phyloP scores from a whole-genome alignment of 768 basidiomycete species.

The Leccinum arenicola region DNA sequence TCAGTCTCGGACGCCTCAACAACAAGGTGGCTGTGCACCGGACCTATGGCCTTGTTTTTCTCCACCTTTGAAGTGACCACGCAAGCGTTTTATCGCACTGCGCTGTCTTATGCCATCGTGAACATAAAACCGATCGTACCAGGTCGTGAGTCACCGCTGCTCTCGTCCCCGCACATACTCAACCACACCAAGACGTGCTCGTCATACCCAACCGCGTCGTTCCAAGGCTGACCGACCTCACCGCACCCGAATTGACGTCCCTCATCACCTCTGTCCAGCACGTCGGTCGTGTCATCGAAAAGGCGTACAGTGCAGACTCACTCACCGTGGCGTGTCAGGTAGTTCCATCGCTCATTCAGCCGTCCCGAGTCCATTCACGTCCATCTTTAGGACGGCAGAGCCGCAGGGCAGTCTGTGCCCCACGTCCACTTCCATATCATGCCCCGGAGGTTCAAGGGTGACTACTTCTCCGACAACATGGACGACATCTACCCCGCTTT shows the following conservation, averaged over 20 bases:
- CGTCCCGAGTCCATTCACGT: conserved; percentile 2
- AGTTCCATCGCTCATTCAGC: conserved; percentile 7
- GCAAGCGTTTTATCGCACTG: conserved; percentile 69
- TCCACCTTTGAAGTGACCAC: conserved; percentile 77
- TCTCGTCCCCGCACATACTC: neutral
- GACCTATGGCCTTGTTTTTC: conserved; percentile 47
- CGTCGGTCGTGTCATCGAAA: conserved; percentile 79
- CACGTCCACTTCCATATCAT: conserved; percentile 97
- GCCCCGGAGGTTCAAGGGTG: conserved; percentile 71
- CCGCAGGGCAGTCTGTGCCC: conserved; percentile 67
- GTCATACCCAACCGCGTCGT: conserved; percentile 57
- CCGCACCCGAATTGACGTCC: conserved; percentile 68
- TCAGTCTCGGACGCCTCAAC: conserved; percentile 1
- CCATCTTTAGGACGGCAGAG: conserved; percentile 71
- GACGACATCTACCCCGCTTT: conserved; percentile 81
- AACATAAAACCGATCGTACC: conserved; percentile 94
- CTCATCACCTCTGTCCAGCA: conserved; percentile 77
- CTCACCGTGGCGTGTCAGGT: conserved; percentile 93
- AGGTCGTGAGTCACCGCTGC: conserved; percentile 66
- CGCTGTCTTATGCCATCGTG: conserved; percentile 80
- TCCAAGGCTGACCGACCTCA: conserved; percentile 53
- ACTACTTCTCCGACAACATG: conserved; percentile 59
- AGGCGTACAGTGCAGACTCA: conserved; percentile 76
- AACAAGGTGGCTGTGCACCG: conserved; percentile 21
- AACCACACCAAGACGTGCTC: conserved; percentile 50